Evolutionary conservation across 2,329 filamentous ascomycete genomes (phyloP), one percentile per base, ranked within the genome.

Genomic region (Colletotrichum siamense): DNA sequence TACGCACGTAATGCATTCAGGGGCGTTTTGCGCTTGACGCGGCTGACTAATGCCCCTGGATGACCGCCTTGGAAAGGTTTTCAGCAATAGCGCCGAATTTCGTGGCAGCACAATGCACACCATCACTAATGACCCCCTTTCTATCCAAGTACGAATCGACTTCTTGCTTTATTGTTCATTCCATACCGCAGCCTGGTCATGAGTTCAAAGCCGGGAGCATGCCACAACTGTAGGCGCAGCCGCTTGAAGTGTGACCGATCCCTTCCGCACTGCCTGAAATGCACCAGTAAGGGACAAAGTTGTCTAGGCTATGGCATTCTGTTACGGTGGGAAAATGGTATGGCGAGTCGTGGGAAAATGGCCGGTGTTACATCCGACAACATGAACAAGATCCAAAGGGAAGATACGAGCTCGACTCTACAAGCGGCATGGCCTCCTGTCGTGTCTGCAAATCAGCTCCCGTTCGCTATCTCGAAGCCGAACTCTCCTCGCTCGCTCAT

Each of bases 171-270:
- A 0, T 28, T 39, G 15, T 18, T 7, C n/a, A 36, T 57, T 68
- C 12, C 28, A 28, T 36, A 55, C 55, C 1, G 13, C 26, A 57
- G 65, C 12, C 24, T 32, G 24, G 44, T 5, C 44, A 68, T 68
- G 65, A 68, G 28, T 68, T 0, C 28, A 68, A 55, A 30, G 28
- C 3, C 32, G 65, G 4, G 16, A 57, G 65, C 65, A 34, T 68
- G 65, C 8, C 65, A 68, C 24, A 68, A 57, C 65, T 68, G 65
- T 57, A 68, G 65, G 30, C 65, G 65, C 26, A 57, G 44, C 32
- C 65, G 65, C 65, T 68, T 68, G 65, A 68, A 68, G 55, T 68
- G 65, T 68, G 65, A 68, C 5, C 65, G 49, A 68, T 68, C 65
- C 18, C 18, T 68, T 68, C 65, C 65, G 26, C 44, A 68, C 28